These are phyloP conservation scores for Trichoderma pleuroti DNA, from an alignment of 2,329 filamentous ascomycete species.

Conservation along the genomic window DNA sequence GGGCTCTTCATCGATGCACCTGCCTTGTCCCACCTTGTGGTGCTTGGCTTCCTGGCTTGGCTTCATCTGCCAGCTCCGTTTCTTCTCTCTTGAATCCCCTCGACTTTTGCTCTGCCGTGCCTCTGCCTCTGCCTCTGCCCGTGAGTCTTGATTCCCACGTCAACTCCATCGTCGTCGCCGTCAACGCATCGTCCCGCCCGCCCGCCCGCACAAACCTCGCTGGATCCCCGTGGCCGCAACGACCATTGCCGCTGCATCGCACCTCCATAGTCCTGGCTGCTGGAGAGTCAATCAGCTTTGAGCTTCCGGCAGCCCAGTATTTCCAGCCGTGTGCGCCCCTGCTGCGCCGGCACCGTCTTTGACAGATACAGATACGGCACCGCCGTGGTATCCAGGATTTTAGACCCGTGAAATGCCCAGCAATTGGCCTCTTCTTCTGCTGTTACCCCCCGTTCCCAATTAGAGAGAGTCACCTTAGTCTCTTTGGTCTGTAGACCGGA, in stretches of 20 bases:
- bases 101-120: neutral
- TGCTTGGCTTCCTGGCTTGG: neutral
- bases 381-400: neutral
- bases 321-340: neutral
- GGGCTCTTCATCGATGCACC: slow-evolving; percentile 7
- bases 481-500: neutral
- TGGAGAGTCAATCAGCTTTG: slow-evolving; percentile 16
- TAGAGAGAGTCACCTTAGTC: neutral
- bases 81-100: neutral
- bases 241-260: neutral
- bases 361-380: neutral
- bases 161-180: neutral
- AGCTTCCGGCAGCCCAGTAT: slow-evolving; percentile 11
- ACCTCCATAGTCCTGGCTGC: slow-evolving; percentile 1
- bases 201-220: neutral
- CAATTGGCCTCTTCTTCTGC: slow-evolving; percentile 1
- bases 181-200: neutral
- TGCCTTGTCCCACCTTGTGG: slow-evolving; percentile 5
- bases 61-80: slow-evolving; percentile 1
- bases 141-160: neutral
- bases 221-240: neutral
- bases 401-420: slow-evolving; percentile 10
- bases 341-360: neutral
- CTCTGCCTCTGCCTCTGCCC: neutral
- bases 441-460: neutral